Evolutionary conservation across 345 rosid genomes (phyloP).

Genomic region (Syzygium jambos): DNA sequence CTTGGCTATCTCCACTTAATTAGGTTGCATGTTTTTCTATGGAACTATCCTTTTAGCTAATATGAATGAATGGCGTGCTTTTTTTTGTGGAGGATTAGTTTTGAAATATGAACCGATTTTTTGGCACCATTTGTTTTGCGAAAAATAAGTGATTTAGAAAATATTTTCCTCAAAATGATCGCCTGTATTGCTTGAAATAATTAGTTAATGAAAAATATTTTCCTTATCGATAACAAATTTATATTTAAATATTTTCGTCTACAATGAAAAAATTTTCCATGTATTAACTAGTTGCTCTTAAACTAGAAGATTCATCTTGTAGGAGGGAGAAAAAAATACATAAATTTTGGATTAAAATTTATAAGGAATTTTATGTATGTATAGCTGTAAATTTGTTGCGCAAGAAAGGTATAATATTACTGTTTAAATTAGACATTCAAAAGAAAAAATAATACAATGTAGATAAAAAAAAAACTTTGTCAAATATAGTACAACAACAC

Average conservation of each 20-base stretch:
- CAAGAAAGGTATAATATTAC: neutral
- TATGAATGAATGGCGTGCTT: neutral
- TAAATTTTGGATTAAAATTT: neutral
- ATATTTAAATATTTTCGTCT: neutral
- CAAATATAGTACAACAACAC: neutral
- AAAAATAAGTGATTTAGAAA: neutral
- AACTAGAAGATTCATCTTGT: neutral
- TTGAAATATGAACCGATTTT: too few species aligned
- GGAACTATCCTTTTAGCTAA: neutral
- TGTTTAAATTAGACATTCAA: neutral
- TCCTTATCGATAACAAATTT: neutral
- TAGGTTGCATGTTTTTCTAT: neutral
- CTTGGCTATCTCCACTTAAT: neutral
- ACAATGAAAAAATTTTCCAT: neutral
- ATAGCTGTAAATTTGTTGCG: neutral
- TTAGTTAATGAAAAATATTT: neutral
- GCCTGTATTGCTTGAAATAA: neutral
- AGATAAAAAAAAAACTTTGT: neutral
- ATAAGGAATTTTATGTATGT: neutral
- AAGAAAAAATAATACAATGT: neutral
- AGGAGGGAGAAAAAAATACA: neutral
- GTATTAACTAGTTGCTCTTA: neutral
- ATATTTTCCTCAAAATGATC: neutral
- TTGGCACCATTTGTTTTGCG: too few species aligned
- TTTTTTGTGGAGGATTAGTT: too few species aligned